phyloP scores from a whole-genome alignment of 1,139 yeast genomes.

The Casaregolazyma suthepensis region DNA sequence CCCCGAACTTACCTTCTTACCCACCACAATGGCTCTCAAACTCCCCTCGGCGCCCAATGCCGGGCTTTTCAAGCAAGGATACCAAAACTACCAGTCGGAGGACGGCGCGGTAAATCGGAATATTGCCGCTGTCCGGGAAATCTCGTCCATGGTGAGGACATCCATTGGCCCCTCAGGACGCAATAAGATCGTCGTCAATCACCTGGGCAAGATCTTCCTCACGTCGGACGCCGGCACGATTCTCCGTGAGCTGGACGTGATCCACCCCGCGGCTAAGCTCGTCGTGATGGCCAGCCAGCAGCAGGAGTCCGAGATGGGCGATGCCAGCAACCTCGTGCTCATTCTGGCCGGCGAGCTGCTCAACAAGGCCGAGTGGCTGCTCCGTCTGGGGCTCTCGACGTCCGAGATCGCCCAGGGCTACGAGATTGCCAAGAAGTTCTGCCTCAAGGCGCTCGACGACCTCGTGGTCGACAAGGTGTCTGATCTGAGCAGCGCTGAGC shows the following conservation, averaged over 20 bases:
- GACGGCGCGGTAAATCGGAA: slow-evolving; percentile 94
- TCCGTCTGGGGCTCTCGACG: slow-evolving; percentile 81
- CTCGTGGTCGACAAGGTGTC: slow-evolving; percentile 59
- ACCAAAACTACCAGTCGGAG: slow-evolving; percentile 76
- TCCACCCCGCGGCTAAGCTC: slow-evolving; percentile 95
- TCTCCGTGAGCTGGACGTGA: slow-evolving; percentile 85
- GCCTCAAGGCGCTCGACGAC: slow-evolving; percentile 56
- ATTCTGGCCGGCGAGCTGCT: slow-evolving; percentile 88
- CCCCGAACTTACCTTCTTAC: background rate
- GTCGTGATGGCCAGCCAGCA: slow-evolving; percentile 95
- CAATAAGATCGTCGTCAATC: slow-evolving; percentile 90
- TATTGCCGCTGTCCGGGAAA: slow-evolving; percentile 90
- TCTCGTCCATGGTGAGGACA: slow-evolving; percentile 83
- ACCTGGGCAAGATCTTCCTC: slow-evolving; percentile 71
- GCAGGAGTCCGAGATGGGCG: slow-evolving; percentile 89
- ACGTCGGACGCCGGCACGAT: slow-evolving; percentile 98
- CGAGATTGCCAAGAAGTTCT: slow-evolving; percentile 72
- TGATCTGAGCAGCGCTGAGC: slow-evolving; percentile 48
- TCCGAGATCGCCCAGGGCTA: slow-evolving; percentile 89
- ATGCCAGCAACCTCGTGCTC: slow-evolving; percentile 64
- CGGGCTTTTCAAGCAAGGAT: slow-evolving; percentile 95
- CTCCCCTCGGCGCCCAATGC: slow-evolving; percentile 91
- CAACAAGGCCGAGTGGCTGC: slow-evolving; percentile 73
- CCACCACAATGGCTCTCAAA: slow-evolving; percentile 65
- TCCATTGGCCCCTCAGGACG: slow-evolving; percentile 98